Evolutionary conservation across 257 asterid genomes (phyloP).

Genomic region (Jacaranda mimosifolia): DNA sequence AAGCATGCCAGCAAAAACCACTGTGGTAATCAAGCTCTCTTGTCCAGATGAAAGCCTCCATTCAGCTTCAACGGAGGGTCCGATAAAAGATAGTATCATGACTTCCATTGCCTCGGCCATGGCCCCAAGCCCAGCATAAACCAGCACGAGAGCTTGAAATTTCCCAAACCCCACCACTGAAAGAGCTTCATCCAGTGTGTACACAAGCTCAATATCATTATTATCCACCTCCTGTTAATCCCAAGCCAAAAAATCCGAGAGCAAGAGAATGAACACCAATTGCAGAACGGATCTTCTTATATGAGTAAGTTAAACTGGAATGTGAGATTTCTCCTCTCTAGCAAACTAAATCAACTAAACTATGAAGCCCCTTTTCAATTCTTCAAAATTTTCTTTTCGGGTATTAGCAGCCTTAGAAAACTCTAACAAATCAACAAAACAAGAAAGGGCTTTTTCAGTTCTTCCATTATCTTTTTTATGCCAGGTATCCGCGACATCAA

Average conservation of each 20-base stretch:
- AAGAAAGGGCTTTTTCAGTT: constrained; percentile 5
- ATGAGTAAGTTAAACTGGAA: not conserved
- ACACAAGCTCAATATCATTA: constrained; percentile 37
- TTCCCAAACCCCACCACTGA: constrained; percentile 77
- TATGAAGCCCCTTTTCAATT: not conserved
- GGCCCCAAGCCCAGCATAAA: constrained; percentile 79
- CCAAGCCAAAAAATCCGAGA: constrained; percentile 9
- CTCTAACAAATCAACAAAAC: constrained; percentile 2
- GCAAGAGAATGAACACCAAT: not conserved
- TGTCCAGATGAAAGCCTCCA: constrained; percentile 78
- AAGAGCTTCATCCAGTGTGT: constrained; percentile 78
- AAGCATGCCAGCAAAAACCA: constrained; percentile 87
- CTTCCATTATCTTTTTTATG: not conserved
- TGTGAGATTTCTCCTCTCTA: not conserved
- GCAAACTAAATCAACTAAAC: not conserved
- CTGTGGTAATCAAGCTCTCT: constrained; percentile 71
- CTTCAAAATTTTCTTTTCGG: not conserved
- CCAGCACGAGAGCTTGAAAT: constrained; percentile 63
- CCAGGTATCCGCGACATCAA: not conserved
- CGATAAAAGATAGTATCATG: constrained; percentile 79
- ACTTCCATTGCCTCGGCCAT: constrained; percentile 85
- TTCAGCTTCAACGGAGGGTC: constrained; percentile 65
- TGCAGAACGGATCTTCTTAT: not conserved
- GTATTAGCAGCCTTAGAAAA: constrained; percentile 13
- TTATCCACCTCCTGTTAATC: constrained; percentile 37